A percentile compares a stretch with the other conserved stretches of the same genome.
Conservation (phyloP, 2,329 filamentous ascomycete species). For the Zymoseptoria passerinii region DNA sequence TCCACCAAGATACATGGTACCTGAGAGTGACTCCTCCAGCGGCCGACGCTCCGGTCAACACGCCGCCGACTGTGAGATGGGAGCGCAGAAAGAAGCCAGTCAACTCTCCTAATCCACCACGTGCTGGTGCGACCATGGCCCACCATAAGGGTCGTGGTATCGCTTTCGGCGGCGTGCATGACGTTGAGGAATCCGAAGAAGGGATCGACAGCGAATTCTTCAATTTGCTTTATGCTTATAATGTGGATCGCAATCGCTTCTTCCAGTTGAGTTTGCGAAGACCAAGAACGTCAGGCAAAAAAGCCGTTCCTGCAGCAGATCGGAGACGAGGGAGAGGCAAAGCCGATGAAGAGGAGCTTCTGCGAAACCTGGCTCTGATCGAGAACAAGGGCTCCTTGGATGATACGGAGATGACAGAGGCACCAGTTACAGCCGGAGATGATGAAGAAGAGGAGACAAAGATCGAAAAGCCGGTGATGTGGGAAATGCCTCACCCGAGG, state of each 20-base stretch:
- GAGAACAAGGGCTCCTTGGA: slow-evolving; percentile 63
- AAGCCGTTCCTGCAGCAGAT: slow-evolving; percentile 41
- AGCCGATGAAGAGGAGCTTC: slow-evolving; percentile 83
- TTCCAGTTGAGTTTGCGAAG: slow-evolving; percentile 75
- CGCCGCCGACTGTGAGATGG: slow-evolving; percentile 72
- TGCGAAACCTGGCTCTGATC: slow-evolving; percentile 77
- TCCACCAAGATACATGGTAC: slow-evolving; percentile 94
- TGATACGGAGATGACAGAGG: slow-evolving; percentile 32
- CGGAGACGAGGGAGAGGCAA: slow-evolving; percentile 66
- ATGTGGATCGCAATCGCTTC: slow-evolving; percentile 89
- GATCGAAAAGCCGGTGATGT: slow-evolving; percentile 50
- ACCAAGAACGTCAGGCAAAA: slow-evolving; percentile 51
- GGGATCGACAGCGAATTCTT: slow-evolving; percentile 98
- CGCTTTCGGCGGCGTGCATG: slow-evolving; percentile 83
- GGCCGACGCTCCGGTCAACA: slow-evolving; percentile 55
- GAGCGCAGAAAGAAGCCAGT: slow-evolving; percentile 87
- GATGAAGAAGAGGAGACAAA: slow-evolving; percentile 48
- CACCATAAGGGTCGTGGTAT: slow-evolving; percentile 91
- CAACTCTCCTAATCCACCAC: slow-evolving; percentile 73
- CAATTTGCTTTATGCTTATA: slow-evolving; percentile 85
- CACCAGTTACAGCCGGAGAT: slow-evolving; percentile 28
- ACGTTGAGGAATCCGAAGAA: slow-evolving; percentile 46
- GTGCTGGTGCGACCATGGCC: slow-evolving; percentile 88
- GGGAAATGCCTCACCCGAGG: slow-evolving; percentile 79
- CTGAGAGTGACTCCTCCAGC: slow-evolving; percentile 68